phyloP scores from a whole-genome alignment of 768 basidiomycete genomes.

The Dacryopinax spathularia region DNA sequence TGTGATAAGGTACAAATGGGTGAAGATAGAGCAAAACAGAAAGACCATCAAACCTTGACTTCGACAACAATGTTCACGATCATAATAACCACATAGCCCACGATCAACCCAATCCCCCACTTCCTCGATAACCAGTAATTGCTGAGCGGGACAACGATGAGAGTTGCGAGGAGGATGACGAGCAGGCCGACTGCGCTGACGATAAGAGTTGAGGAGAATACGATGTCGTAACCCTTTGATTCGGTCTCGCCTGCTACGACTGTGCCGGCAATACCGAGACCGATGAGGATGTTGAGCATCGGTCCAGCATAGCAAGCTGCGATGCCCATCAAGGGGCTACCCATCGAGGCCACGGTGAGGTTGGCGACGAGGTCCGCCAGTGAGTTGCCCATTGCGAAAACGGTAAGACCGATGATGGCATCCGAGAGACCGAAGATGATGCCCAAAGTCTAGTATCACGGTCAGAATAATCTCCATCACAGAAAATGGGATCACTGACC shows the following conservation, averaged over 20 bases:
- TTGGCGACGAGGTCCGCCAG: constrained; percentile 95
- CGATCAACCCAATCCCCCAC: constrained; percentile 73
- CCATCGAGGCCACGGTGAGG: constrained; percentile 87
- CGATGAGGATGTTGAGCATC: constrained; percentile 82
- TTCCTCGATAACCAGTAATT: constrained; percentile 60
- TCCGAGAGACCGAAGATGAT: constrained; percentile 91
- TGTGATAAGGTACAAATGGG: neutral
- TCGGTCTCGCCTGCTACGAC: constrained; percentile 56
- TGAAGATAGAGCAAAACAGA: neutral
- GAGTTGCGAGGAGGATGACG: constrained; percentile 52
- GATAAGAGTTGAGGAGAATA: constrained; percentile 70
- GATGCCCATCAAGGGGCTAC: constrained; percentile 78
- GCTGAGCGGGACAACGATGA: constrained; percentile 75
- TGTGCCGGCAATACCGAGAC: constrained; percentile 82
- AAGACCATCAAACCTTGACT: constrained; percentile 21
- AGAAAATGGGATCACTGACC: constrained; percentile 31
- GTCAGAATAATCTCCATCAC: constrained; percentile 7
- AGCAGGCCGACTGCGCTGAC: constrained; percentile 77
- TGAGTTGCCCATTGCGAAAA: constrained; percentile 94
- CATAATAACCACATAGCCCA: constrained; percentile 65
- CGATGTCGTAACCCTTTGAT: constrained; percentile 46
- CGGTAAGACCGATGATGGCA: constrained; percentile 90
- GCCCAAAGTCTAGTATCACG: constrained; percentile 57
- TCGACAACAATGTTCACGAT: constrained; percentile 66
- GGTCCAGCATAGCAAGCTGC: constrained; percentile 89